phyloP scores from a whole-genome alignment of 2,329 filamentous ascomycete genomes.

The Cercospora nicotianae region DNA sequence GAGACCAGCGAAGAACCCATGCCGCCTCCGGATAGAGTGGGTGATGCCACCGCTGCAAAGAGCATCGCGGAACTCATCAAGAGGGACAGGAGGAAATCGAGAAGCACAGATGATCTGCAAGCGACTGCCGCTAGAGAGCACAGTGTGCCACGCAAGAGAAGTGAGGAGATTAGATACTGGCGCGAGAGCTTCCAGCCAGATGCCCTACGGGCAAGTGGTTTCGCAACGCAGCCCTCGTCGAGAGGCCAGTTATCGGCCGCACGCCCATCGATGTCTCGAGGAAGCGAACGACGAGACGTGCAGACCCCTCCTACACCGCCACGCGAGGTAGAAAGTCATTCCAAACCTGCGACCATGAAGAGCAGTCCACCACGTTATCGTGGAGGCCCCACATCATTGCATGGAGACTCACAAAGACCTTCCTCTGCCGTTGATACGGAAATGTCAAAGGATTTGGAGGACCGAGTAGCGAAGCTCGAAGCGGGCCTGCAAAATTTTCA shows the following conservation, averaged over 20 bases:
- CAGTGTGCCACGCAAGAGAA: conserved; percentile 35
- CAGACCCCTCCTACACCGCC: not conserved
- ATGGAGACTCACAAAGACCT: conserved; percentile 16
- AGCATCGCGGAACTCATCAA: conserved; percentile 18
- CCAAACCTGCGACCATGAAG: conserved; percentile 19
- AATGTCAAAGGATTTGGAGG: conserved; percentile 36
- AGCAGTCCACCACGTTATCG: conserved; percentile 21
- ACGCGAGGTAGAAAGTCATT: conserved; percentile 1
- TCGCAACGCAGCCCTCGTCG: conserved; percentile 19
- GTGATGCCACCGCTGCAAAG: conserved; percentile 11
- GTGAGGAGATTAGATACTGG: conserved; percentile 41
- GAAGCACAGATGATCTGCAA: conserved; percentile 39
- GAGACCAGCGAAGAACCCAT: not conserved
- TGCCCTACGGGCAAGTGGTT: conserved; percentile 35
- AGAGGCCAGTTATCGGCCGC: conserved; percentile 15
- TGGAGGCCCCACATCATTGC: conserved; percentile 16
- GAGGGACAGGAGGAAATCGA: conserved; percentile 37
- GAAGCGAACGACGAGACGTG: not conserved
- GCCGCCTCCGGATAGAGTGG: conserved; percentile 8
- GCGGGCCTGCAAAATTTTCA: conserved; percentile 38
- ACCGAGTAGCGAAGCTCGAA: conserved; percentile 40
- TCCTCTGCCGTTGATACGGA: conserved; percentile 24
- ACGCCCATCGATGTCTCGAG: not conserved
- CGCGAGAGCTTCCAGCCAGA: conserved; percentile 36
- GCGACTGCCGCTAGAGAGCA: conserved; percentile 18